Evolutionary conservation across 768 basidiomycete species (phyloP).

Genomic region (Leccinum incarnatum): DNA sequence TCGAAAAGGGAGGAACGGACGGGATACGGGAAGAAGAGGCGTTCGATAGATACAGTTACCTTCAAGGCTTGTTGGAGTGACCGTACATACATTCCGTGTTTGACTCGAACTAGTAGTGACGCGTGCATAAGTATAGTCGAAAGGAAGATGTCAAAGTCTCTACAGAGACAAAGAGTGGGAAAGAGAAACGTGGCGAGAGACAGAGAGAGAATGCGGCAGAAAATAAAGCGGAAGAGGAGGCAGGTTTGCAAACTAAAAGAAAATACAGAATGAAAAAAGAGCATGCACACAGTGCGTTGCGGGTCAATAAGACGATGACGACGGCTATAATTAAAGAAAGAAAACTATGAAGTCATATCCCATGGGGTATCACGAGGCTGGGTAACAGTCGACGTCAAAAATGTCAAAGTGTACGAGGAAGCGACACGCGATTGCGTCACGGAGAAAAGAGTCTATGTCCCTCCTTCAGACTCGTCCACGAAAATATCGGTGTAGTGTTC

Average conservation of each 20-base stretch:
- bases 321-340: slow-evolving; percentile 12
- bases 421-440: not conserved
- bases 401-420: not conserved
- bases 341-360: slow-evolving; percentile 8
- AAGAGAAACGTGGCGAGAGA: not conserved
- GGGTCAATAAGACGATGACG: slow-evolving; percentile 2
- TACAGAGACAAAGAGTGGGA: not conserved
- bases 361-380: slow-evolving; percentile 27
- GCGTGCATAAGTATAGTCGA: not conserved
- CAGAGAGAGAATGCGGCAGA: not conserved
- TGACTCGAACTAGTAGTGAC: not conserved
- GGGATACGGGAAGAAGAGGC: not conserved
- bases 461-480: slow-evolving; percentile 76
- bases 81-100: not conserved
- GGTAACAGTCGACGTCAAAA: slow-evolving; percentile 22
- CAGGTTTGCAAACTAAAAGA: not conserved
- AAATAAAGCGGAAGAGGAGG: not conserved
- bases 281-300: slow-evolving; percentile 1
- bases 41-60: not conserved
- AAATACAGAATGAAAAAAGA: not conserved
- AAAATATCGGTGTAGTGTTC: slow-evolving; percentile 96
- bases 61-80: not conserved
- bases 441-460: slow-evolving; percentile 15
- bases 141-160: not conserved
- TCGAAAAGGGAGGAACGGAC: too few species aligned